These are phyloP conservation scores for Heliamphora exappendiculata DNA, from an alignment of 148 eudicot genomes.

Conservation along the genomic window DNA sequence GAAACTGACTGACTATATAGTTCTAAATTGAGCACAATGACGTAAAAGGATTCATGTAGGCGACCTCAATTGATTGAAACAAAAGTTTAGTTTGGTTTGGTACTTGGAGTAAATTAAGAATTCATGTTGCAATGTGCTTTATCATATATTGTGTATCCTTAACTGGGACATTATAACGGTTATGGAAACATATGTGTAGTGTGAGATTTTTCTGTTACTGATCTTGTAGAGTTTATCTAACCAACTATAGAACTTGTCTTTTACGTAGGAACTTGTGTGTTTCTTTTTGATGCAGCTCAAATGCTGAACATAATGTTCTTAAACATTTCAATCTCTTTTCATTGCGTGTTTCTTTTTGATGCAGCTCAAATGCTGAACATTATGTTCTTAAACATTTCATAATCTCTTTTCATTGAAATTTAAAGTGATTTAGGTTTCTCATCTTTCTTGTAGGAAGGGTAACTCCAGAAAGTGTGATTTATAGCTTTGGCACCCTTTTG, in stretches of 20 bases:
- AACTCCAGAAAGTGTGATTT: conserved; percentile 90
- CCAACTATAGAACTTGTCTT: neutral
- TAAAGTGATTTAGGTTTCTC: neutral
- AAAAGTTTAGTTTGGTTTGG: too few relatives aligned
- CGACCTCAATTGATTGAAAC: too few relatives aligned
- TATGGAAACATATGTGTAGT: too few relatives aligned
- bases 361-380: neutral
- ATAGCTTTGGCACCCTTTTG: conserved; percentile 93
- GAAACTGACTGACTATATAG: too few relatives aligned
- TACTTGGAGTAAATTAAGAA: too few relatives aligned
- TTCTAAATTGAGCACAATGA: too few relatives aligned
- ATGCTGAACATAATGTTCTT: neutral
- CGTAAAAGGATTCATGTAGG: too few relatives aligned
- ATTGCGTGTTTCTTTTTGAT: neutral
- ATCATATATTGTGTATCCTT: too few relatives aligned
- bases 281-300: neutral
- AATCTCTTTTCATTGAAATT: neutral
- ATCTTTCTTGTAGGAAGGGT: conserved; percentile 59
- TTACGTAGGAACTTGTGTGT: neutral
- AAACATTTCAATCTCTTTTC: neutral
- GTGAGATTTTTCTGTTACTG: too few relatives aligned
- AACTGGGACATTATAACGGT: too few relatives aligned
- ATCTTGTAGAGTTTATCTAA: neutral
- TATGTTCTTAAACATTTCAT: neutral
- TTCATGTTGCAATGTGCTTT: too few relatives aligned